Evolutionary conservation across 169 alveolate genomes (phyloP).

Genomic region (Miamiensis avidus): DNA sequence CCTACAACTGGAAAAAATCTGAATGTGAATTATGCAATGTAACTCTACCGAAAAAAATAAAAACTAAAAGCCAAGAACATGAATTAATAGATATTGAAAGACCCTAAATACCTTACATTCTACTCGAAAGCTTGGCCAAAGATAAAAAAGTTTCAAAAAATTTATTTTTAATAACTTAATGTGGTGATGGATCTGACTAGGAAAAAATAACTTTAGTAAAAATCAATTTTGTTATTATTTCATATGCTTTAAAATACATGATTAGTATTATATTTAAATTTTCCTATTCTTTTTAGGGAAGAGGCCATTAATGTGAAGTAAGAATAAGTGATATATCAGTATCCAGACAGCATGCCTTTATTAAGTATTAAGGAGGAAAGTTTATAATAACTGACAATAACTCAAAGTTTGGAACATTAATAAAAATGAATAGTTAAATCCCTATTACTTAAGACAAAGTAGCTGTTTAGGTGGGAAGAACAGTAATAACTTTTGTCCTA

Average conservation of each 20-base stretch:
- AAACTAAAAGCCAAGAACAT: conserved; percentile 3
- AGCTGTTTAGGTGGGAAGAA: conserved; percentile 67
- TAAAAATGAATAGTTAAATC: conserved; percentile 46
- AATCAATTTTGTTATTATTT: no score
- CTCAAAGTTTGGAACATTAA: conserved; percentile 98
- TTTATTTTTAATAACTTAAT: conserved; percentile 27
- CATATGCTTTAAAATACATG: background rate
- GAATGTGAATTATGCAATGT: conserved; percentile 80
- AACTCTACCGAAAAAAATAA: conserved; percentile 60
- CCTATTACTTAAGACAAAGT: conserved; percentile 29
- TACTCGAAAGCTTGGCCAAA: conserved; percentile 35
- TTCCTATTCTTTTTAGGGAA: conserved; percentile 73
- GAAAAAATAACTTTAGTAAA: background rate
- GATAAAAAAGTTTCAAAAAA: conserved; percentile 40
- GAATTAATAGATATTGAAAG: conserved; percentile 42
- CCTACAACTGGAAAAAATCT: conserved; percentile 60
- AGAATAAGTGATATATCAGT: conserved; percentile 98
- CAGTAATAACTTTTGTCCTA: conserved; percentile 55
- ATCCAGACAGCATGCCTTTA: conserved; percentile 95
- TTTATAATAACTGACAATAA: conserved; percentile 95
- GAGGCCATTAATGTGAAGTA: conserved; percentile 98
- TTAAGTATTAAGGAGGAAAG: conserved; percentile 88
- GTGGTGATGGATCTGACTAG: conserved; percentile 17
- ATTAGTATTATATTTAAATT: background rate
- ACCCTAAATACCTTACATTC: conserved; percentile 39